Percentiles rank a stretch among this genome's conserved stretches.
phyloP scores from a whole-genome alignment of 1,139 yeast genomes.

The Nakaseomyces nivariensis region DNA sequence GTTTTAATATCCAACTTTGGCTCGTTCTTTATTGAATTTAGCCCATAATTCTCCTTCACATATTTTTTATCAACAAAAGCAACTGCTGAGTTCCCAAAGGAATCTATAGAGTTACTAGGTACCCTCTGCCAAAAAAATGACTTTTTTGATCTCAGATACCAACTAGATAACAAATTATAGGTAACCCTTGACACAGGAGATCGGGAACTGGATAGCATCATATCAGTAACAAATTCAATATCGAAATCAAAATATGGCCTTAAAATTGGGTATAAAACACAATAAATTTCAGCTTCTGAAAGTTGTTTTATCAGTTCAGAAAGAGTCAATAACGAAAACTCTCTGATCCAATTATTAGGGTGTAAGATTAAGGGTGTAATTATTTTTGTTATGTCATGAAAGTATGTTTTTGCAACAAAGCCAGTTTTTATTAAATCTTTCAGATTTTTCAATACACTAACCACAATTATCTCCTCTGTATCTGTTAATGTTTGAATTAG shows the following conservation, averaged over 20 bases:
- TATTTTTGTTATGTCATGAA: conserved; percentile 43
- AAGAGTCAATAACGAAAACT: conserved; percentile 52
- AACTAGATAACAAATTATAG: conserved; percentile 53
- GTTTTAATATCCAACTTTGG: conserved; percentile 29
- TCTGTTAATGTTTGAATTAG: conserved; percentile 75
- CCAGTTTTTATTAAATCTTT: conserved; percentile 48
- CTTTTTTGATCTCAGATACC: conserved; percentile 62
- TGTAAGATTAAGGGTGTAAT: conserved; percentile 54
- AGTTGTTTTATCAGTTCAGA: conserved; percentile 54
- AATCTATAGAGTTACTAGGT: conserved; percentile 31
- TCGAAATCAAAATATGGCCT: conserved; percentile 71
- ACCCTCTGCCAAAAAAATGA: conserved; percentile 71
- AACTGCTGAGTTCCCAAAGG: conserved; percentile 36
- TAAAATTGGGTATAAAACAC: conserved; percentile 75
- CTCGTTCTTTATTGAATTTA: conserved; percentile 18
- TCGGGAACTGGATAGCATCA: conserved; percentile 53
- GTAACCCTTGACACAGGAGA: conserved; percentile 58
- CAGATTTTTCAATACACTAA: conserved; percentile 64
- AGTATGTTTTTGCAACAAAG: conserved; percentile 37
- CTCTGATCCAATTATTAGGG: conserved; percentile 83
- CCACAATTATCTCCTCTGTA: conserved; percentile 72
- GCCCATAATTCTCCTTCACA: conserved; percentile 22
- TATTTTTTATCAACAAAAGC: conserved; percentile 32
- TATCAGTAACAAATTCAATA: conserved; percentile 55
- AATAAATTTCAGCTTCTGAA: conserved; percentile 68